Evolutionary conservation across 2,329 filamentous ascomycete genomes (phyloP).

Genomic region (Fusarium floridanum): DNA sequence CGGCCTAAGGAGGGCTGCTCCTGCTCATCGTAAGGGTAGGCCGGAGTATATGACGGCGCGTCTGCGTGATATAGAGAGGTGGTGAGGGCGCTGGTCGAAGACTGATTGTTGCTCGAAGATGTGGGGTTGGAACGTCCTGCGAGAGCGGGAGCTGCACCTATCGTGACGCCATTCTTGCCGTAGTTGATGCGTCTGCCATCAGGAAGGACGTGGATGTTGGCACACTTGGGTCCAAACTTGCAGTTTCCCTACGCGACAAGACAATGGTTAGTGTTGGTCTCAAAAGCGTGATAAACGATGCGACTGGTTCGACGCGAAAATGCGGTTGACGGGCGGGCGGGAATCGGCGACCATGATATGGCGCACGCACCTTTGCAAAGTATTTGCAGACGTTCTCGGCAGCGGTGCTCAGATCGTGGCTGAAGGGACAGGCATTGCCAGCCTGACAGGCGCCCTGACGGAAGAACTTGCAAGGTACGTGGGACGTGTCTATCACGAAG

Average conservation of each 20-base stretch:
- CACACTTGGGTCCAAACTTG: constrained; percentile 98
- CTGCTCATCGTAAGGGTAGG: constrained; percentile 58
- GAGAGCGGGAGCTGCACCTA: constrained; percentile 70
- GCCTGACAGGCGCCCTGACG: constrained; percentile 96
- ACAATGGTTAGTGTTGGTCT: constrained; percentile 35
- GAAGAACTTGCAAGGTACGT: constrained; percentile 99
- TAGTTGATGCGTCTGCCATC: constrained; percentile 94
- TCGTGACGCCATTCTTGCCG: constrained; percentile 76
- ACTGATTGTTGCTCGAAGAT: constrained; percentile 62
- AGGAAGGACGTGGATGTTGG: constrained; percentile 93
- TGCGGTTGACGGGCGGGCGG: constrained; percentile 16
- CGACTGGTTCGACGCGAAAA: constrained; percentile 17
- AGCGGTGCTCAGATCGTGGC: constrained; percentile 88
- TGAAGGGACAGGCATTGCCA: constrained; percentile 94
- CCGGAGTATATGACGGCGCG: constrained; percentile 53
- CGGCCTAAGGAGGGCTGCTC: constrained; percentile 60
- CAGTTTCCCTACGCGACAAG: constrained; percentile 81
- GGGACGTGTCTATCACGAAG: constrained; percentile 80
- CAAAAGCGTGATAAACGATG: constrained; percentile 14
- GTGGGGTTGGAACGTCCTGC: constrained; percentile 72
- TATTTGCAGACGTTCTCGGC: constrained; percentile 97
- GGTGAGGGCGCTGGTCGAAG: constrained; percentile 77
- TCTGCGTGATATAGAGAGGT: constrained; percentile 62
- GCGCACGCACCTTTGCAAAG: constrained; percentile 86
- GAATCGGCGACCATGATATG: constrained; percentile 34